Conservation (phyloP, 2,329 filamentous ascomycete genomes). For the Phialocephala subalpina region DNA sequence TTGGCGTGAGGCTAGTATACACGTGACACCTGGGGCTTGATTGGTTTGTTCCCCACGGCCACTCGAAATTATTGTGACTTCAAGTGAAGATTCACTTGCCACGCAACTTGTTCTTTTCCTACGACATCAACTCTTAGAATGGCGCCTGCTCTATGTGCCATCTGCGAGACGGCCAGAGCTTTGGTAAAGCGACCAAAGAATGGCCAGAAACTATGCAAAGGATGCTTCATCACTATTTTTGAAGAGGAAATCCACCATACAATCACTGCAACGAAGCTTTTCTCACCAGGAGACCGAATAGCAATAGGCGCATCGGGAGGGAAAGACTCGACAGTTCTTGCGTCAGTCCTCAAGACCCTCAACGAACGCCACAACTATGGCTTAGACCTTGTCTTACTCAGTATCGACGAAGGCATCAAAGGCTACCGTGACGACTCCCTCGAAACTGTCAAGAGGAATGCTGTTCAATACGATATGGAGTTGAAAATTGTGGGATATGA, state of each 20-base stretch:
- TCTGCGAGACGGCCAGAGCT: constrained; percentile 80
- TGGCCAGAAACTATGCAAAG: constrained; percentile 88
- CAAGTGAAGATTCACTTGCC: not conserved
- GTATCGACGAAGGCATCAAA: constrained; percentile 96
- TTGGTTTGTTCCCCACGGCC: constrained; percentile 25
- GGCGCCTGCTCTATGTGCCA: constrained; percentile 78
- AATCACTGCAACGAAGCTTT: constrained; percentile 82
- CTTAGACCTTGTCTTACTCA: constrained; percentile 84
- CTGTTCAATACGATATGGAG: constrained; percentile 88
- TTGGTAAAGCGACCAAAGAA: constrained; percentile 96
- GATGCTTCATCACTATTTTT: constrained; percentile 87
- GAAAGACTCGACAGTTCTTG: constrained; percentile 96
- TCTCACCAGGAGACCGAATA: constrained; percentile 82
- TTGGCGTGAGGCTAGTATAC: constrained; percentile 17
- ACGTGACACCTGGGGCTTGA: constrained; percentile 10
- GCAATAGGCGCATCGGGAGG: constrained; percentile 97
- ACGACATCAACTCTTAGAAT: constrained; percentile 47
- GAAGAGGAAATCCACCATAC: constrained; percentile 95
- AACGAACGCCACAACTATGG: constrained; percentile 91
- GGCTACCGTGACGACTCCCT: constrained; percentile 96
- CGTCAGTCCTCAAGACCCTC: constrained; percentile 91
- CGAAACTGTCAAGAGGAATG: constrained; percentile 96
- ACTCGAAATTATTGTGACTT: constrained; percentile 14
- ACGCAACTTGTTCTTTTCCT: not conserved
- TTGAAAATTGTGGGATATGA: constrained; percentile 92